Percentiles rank a stretch among this genome's conserved stretches.
These are phyloP conservation scores for Cyclocybe cylindracea DNA, from an alignment of 768 basidiomycete genomes.

Conservation along the genomic window DNA sequence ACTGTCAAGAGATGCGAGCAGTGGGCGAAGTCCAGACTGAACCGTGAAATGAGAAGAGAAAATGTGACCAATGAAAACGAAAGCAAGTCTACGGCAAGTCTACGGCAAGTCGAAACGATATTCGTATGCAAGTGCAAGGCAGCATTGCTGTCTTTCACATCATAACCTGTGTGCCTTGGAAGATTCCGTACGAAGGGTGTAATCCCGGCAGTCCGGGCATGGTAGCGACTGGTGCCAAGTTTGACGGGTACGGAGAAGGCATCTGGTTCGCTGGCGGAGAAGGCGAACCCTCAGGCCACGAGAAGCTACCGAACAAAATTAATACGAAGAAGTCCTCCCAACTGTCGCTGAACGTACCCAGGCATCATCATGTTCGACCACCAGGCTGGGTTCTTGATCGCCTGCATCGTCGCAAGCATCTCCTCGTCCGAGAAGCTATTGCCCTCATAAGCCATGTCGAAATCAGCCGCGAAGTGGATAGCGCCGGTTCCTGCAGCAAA, in stretches of 20 bases:
- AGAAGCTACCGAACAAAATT: slow-evolving; percentile 25
- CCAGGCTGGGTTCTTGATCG: slow-evolving; percentile 70
- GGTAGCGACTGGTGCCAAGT: slow-evolving; percentile 11
- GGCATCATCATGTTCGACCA: slow-evolving; percentile 88
- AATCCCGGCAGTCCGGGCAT: slow-evolving; percentile 14
- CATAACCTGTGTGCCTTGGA: slow-evolving; percentile 27
- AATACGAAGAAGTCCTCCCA: not conserved
- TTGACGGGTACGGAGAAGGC: slow-evolving; percentile 11
- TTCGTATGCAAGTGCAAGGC: not conserved
- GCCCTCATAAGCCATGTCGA: slow-evolving; percentile 34
- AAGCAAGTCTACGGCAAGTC: not conserved
- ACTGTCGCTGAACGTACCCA: slow-evolving; percentile 43
- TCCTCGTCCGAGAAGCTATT: slow-evolving; percentile 49
- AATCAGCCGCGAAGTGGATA: slow-evolving; percentile 44
- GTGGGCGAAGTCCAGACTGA: no score
- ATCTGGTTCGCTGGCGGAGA: slow-evolving; percentile 26
- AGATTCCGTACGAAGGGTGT: slow-evolving; percentile 26
- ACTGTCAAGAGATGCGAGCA: no score
- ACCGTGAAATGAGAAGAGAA: no score
- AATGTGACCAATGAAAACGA: not conserved
- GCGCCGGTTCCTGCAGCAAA: slow-evolving; percentile 42
- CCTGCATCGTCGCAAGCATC: slow-evolving; percentile 71
- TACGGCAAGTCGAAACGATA: not conserved
- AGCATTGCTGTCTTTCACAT: slow-evolving; percentile 10
- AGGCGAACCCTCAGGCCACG: slow-evolving; percentile 38